Conservation (phyloP, 1,139 yeast genomes). For the Pichia sp. region DNA sequence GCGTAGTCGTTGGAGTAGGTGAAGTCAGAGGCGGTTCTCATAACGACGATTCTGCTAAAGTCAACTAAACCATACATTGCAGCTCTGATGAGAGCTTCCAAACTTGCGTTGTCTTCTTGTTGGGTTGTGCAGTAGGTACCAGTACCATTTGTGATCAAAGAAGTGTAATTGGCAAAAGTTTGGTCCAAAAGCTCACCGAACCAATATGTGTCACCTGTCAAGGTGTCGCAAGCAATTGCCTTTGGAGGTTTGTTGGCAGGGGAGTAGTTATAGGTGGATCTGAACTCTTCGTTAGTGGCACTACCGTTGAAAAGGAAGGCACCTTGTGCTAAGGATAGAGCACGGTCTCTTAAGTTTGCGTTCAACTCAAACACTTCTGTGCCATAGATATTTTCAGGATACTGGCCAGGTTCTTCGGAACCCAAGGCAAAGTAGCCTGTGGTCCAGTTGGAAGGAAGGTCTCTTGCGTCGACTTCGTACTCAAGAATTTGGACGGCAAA, state of each 20-base stretch:
- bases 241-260: constrained; percentile 50
- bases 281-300: constrained; percentile 40
- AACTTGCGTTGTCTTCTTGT: constrained; percentile 65
- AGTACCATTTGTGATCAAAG: constrained; percentile 53
- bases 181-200: constrained; percentile 50
- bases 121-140: constrained; percentile 61
- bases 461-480: constrained; percentile 50
- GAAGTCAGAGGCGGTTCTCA: constrained; percentile 64
- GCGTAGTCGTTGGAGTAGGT: constrained; percentile 50
- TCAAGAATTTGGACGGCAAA: constrained; percentile 62
- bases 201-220: constrained; percentile 61
- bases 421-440: constrained; percentile 60
- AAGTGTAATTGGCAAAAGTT: constrained; percentile 46
- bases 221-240: constrained; percentile 53
- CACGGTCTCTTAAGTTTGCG: constrained; percentile 55
- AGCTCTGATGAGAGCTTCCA: constrained; percentile 56
- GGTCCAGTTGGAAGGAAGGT: constrained; percentile 52
- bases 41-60: constrained; percentile 51
- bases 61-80: constrained; percentile 53
- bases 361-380: constrained; percentile 64
- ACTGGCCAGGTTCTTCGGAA: constrained; percentile 44
- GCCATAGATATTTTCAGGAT: constrained; percentile 57
- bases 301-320: constrained; percentile 47
- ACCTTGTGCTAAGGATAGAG: constrained; percentile 47
- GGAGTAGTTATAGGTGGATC: constrained; percentile 44